Base-by-base conservation (phyloP, 805 yeast genomes). In the Clavispora fructus region DNA sequence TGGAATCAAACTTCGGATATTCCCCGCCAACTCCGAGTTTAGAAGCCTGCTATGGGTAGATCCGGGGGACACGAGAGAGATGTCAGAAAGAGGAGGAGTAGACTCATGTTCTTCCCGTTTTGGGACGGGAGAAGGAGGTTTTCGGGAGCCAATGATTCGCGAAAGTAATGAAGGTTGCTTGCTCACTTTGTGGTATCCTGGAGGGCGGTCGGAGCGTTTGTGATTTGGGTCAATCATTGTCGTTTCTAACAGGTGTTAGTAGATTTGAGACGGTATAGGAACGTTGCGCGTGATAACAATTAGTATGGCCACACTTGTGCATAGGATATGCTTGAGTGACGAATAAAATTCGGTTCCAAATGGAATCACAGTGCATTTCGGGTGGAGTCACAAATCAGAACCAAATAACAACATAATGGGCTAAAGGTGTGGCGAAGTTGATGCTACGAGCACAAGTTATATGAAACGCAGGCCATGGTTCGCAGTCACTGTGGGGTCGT, bases 1-100 rank as follows among this genome's bases (percentile, higher is more conserved):
- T 0, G 97, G 96, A 49, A 94, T 62, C 44, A 88, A 74, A 26
- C 72, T 69, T 39, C 96, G 73, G 31, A 92, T 74, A 45, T 88
- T 89, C 47, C 78, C 85, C 1, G 94, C 94, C 57, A 92, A 67
- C 42, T 79, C 85, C 7, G 58, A 57, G n/a, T 73, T 69, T 46
- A 92, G 58, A 8, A 92, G 65, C 51, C 74, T 79, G 80, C 48
- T 72, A 77, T 0, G 95, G 87, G 2, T 71, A 60, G 0, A 69
- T 56, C 26, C 70, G 67, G 60, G 87, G 87, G 1, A 97, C 97
- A 0, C 48, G 14, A 91, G 67, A 16, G 56, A 61, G 10, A 88
- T 59, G 0, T 83, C 80, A 2, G 84, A 74, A 40, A 85, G 63
- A 4, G 84, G 83, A 1, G 73, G 74, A 13, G 64, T 48, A 40